These are phyloP conservation scores for Sporothrix dimorphospora DNA, from an alignment of 2,329 filamentous ascomycete genomes.

Conservation along the genomic window DNA sequence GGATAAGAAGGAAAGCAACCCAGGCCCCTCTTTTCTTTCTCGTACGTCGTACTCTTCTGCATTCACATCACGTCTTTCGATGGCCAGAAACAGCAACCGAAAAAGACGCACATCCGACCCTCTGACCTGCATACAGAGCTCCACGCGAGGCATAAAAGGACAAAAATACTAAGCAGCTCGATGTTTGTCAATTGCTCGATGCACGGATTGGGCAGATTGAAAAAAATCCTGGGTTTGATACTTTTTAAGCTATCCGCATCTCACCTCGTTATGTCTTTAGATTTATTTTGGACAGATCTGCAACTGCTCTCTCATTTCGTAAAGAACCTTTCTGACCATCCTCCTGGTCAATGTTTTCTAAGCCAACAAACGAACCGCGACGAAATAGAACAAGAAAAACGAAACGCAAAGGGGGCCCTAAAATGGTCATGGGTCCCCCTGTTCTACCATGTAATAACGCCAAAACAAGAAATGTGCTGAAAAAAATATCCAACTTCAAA, in stretches of 20 bases:
- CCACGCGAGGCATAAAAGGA: neutral
- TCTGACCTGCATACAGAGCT: neutral
- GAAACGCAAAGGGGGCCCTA: neutral
- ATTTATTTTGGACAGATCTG: neutral
- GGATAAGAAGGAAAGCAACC: slow-evolving; percentile 1
- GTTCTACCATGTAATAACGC: slow-evolving; percentile 1
- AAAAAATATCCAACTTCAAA: neutral
- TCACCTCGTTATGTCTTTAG: slow-evolving; percentile 9
- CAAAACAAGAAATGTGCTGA: neutral
- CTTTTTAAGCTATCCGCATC: neutral
- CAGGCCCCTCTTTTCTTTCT: neutral
- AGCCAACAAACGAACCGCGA: neutral
- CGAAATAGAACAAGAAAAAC: neutral
- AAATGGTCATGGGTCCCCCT: neutral
- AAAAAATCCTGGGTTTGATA: neutral
- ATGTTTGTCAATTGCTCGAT: neutral
- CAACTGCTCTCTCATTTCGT: neutral
- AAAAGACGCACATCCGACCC: slow-evolving; percentile 5
- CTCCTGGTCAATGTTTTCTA: too few species aligned
- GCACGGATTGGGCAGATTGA: neutral
- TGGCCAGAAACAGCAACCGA: neutral
- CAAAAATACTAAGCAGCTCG: neutral
- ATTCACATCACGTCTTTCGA: neutral
- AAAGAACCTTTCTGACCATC: neutral
- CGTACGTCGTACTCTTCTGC: neutral